Evolutionary conservation across 352 stramenopile genomes (phyloP).

Genomic region (Phytophthora cryptogea): DNA sequence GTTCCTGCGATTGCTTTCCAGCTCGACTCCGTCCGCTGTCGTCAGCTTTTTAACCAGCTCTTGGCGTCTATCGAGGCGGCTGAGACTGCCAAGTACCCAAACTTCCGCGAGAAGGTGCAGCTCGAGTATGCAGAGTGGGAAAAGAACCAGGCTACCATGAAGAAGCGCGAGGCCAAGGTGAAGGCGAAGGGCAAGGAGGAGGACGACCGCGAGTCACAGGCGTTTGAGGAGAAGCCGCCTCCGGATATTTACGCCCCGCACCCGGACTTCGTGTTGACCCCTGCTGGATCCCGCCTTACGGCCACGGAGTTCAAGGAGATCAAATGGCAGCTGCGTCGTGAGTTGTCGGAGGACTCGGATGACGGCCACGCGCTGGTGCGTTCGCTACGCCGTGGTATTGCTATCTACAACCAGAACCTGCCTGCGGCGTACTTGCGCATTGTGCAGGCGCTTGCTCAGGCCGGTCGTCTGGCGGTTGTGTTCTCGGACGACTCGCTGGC

Average conservation of each 20-base stretch:
- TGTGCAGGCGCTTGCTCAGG: constrained; percentile 96
- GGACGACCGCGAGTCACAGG: constrained; percentile 77
- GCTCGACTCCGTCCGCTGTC: constrained; percentile 87
- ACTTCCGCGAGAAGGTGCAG: constrained; percentile 94
- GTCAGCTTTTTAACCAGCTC: constrained; percentile 85
- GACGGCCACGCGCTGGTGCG: constrained; percentile 82
- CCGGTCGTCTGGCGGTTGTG: constrained; percentile 96
- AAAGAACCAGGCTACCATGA: constrained; percentile 88
- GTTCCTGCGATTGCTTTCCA: constrained; percentile 90
- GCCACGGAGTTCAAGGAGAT: constrained; percentile 93
- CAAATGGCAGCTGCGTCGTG: constrained; percentile 84
- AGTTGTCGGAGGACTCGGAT: constrained; percentile 82
- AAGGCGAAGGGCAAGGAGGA: constrained; percentile 93
- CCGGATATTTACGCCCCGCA: constrained; percentile 96
- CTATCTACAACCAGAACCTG: constrained; percentile 99
- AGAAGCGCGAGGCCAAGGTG: constrained; percentile 94
- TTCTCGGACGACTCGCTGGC: constrained; percentile 98
- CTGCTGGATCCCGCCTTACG: constrained; percentile 92
- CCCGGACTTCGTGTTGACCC: constrained; percentile 97
- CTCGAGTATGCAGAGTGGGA: constrained; percentile 91
- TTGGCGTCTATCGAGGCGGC: constrained; percentile 73
- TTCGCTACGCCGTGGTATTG: constrained; percentile 96
- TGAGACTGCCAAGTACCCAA: constrained; percentile 76
- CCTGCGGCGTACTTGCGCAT: constrained; percentile 95
- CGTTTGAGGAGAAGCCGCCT: constrained; percentile 81